Evolutionary conservation across 176 grass and related monocot genomes (phyloP), one percentile per base, ranked within the genome.

Genomic region (Zea luxurians): DNA sequence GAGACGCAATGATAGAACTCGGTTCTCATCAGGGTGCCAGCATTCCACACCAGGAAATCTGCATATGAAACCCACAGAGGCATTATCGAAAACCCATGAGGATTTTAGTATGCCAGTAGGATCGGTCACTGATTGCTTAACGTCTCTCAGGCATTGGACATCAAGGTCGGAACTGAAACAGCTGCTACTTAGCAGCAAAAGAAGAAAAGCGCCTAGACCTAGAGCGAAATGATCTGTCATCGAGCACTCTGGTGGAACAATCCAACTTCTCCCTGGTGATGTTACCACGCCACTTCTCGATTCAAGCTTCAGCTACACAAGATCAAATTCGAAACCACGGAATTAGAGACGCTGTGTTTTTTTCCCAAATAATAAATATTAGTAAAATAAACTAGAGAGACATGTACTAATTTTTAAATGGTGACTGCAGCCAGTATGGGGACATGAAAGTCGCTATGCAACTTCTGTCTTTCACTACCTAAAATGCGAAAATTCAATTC

Each of bases 1-100:
- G 13, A 97, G 93, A 13, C 10, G 85, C 71, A 93, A 63, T 70
- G 83, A 38, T 78, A 97, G 79, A 86, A 97, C 85, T 47, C 80
- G 73, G 47, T 90, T 74, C 82, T 97, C 90, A 80, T 97, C 86
- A 12, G 88, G 80, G 82, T 97, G 86, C 93, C 93, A 97, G 65
- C 93, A 97, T 4, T 93, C 90, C 38, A 97, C 89, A 37, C 93
- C 93, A 7, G 12, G 80, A 41, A 91, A 91, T 73, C 48, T 54
- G 78, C 93, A 97, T 77, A 85, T 93, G 66, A 40, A 90, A 27
- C 93, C 90, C 47, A 2, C 8, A 46, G 81, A 53, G 52, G 0
- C 0, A 21, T 93, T 91, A 1, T 5, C 64, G 13, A 97, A 93
- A 49, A 11, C 73, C 93, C 93, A 97, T 13, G 90, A 69, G 57